These are phyloP conservation scores for Oryza punctata DNA, from an alignment of 176 grass and related monocot species.

Conservation along the genomic window DNA sequence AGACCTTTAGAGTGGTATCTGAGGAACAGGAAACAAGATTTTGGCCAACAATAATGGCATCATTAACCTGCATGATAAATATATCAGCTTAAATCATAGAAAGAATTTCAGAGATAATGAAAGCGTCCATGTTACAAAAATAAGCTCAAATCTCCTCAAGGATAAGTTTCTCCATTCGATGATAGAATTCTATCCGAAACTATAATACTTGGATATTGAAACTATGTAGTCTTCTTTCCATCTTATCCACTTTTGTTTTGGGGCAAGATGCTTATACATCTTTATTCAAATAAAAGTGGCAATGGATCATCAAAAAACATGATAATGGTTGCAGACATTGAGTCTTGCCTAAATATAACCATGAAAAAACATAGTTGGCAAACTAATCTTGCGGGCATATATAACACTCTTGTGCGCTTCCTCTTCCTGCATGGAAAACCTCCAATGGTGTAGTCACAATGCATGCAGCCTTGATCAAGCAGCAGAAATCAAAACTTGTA, in stretches of 20 bases:
- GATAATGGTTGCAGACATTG: conserved; percentile 1
- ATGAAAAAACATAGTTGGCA: background rate
- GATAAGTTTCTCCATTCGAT: conserved; percentile 19
- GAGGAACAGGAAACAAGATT: conserved; percentile 98
- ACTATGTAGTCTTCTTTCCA: background rate
- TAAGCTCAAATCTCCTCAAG: conserved; percentile 1
- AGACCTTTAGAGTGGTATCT: conserved; percentile 95
- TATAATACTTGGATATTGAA: background rate
- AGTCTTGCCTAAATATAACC: background rate
- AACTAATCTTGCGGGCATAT: too few relatives aligned
- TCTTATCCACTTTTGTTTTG: background rate
- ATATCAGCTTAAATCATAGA: conserved; percentile 13
- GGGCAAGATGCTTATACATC: too few relatives aligned
- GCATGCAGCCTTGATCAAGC: too few relatives aligned
- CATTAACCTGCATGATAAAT: conserved; percentile 76
- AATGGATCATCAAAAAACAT: background rate
- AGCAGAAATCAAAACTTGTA: too few relatives aligned
- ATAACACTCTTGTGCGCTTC: too few relatives aligned
- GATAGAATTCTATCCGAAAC: background rate
- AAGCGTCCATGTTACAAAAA: conserved; percentile 28
- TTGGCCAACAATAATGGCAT: conserved; percentile 80
- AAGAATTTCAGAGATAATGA: background rate
- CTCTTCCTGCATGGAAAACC: too few relatives aligned
- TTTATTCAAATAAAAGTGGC: conserved; percentile 19
- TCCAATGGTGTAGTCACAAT: too few relatives aligned